Percentiles rank a stretch among this genome's conserved stretches.
These are phyloP conservation scores for Escallonia herrerae DNA, from an alignment of 129 eudicot genomes.

Conservation along the genomic window DNA sequence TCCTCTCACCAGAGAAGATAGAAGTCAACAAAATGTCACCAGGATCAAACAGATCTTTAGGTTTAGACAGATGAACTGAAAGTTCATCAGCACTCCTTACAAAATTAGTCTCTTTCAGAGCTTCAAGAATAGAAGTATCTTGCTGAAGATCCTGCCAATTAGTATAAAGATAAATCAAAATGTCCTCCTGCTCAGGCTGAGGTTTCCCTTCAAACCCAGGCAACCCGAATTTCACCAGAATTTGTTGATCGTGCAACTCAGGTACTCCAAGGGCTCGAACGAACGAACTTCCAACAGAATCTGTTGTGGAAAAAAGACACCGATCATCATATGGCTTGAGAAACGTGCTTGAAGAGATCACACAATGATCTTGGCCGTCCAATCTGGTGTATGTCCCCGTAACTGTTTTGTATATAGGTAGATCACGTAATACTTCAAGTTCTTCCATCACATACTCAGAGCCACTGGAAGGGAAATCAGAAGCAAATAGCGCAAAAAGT, in stretches of 20 bases:
- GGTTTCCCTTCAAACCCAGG: constrained; percentile 78
- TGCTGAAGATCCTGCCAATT: constrained; percentile 86
- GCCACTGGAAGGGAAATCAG: constrained; percentile 58
- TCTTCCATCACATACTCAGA: constrained; percentile 69
- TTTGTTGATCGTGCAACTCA: constrained; percentile 71
- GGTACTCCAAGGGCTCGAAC: constrained; percentile 86
- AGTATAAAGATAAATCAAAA: constrained; percentile 60
- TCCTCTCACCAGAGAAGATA: constrained; percentile 72
- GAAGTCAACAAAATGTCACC: constrained; percentile 66
- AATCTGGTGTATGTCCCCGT: constrained; percentile 59
- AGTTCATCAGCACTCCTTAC: constrained; percentile 77
- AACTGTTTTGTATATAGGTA: constrained; percentile 81
- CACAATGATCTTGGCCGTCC: constrained; percentile 52
- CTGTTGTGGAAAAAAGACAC: constrained; percentile 59
- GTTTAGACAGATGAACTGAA: constrained; percentile 45
- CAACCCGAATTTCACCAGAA: constrained; percentile 72
- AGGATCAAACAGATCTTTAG: constrained; percentile 83
- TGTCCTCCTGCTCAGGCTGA: constrained; percentile 74
- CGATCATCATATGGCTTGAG: constrained; percentile 66
- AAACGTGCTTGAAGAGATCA: constrained; percentile 70
- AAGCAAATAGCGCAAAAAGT: constrained; percentile 61
- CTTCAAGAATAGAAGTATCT: constrained; percentile 62
- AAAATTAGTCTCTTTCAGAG: constrained; percentile 72
- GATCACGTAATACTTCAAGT: constrained; percentile 68
- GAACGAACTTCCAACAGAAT: constrained; percentile 44